Percentiles rank a stretch among this genome's conserved stretches.
These are phyloP conservation scores for Penicillium malachiteum DNA, from an alignment of 495 filamentous ascomycete species.

Conservation along the genomic window DNA sequence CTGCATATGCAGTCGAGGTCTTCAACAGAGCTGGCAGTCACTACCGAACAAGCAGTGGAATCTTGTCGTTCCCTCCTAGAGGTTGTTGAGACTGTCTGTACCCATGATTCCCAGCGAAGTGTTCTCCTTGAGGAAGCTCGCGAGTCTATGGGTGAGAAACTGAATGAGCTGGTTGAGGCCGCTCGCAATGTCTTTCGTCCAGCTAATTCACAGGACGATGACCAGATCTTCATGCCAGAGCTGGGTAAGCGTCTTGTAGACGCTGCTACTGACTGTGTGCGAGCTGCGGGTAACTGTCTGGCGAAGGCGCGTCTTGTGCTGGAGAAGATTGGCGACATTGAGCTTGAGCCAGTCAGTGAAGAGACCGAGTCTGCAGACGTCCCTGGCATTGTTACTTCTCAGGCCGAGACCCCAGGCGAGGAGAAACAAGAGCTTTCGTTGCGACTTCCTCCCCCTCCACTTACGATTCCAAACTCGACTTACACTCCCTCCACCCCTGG, in stretches of 20 bases:
- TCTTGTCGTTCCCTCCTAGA: slow-evolving; percentile 75
- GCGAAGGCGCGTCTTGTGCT: slow-evolving; percentile 81
- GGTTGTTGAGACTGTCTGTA: slow-evolving; percentile 80
- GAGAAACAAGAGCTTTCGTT: slow-evolving; percentile 28
- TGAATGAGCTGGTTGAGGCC: slow-evolving; percentile 74
- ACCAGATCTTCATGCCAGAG: slow-evolving; percentile 73
- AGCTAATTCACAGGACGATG: slow-evolving; percentile 60
- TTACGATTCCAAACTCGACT: slow-evolving; percentile 38
- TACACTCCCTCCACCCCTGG: slow-evolving; percentile 39
- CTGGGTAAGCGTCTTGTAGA: slow-evolving; percentile 74
- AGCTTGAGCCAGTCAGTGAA: slow-evolving; percentile 64
- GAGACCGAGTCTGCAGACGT: slow-evolving; percentile 27
- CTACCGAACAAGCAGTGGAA: slow-evolving; percentile 73
- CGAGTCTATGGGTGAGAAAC: slow-evolving; percentile 74
- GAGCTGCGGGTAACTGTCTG: slow-evolving; percentile 86
- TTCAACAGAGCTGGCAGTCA: slow-evolving; percentile 72
- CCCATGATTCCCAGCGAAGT: slow-evolving; percentile 67
- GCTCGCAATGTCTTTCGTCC: slow-evolving; percentile 74
- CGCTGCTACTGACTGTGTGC: slow-evolving; percentile 86
- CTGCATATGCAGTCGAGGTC: slow-evolving; percentile 87
- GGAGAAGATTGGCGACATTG: slow-evolving; percentile 91
- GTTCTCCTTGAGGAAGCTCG: slow-evolving; percentile 66
- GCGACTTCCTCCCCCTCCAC: slow-evolving; percentile 43
- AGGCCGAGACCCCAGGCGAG: slow-evolving; percentile 16
- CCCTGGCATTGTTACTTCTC: slow-evolving; percentile 10